phyloP scores from a whole-genome alignment of 2,329 filamentous ascomycete species.

The Truncatella angustata region DNA sequence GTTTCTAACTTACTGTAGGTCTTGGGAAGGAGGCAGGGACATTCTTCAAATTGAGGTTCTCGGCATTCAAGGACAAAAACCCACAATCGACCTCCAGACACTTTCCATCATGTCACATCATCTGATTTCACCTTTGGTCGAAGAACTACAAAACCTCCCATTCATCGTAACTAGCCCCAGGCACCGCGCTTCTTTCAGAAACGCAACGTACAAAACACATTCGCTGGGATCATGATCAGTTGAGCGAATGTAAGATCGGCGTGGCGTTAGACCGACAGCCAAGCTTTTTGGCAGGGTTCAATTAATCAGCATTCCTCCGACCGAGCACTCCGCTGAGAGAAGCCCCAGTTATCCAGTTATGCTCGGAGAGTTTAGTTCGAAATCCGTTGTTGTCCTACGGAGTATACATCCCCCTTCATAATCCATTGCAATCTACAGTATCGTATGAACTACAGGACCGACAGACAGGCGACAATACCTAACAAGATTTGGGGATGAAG shows the following conservation, averaged over 20 bases:
- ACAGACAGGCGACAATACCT: no score
- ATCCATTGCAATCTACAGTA: no score
- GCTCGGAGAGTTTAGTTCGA: neutral
- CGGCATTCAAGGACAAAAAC: no score
- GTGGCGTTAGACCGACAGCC: constrained; percentile 9
- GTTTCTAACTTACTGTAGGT: neutral
- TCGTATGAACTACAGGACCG: no score
- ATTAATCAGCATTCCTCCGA: constrained; percentile 9
- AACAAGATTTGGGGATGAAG: neutral
- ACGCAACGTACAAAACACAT: constrained; percentile 1
- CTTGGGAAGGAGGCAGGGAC: neutral
- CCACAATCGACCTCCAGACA: neutral
- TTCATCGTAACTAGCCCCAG: no score
- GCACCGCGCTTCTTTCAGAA: neutral
- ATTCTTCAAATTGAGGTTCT: no score
- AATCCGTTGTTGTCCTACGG: neutral
- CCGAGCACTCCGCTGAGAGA: neutral
- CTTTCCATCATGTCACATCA: no score
- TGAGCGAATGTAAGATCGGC: constrained; percentile 11
- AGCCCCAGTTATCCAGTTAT: neutral
- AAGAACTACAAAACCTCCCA: no score
- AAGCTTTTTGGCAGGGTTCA: constrained; percentile 9
- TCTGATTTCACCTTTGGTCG: neutral
- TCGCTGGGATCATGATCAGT: constrained; percentile 2
- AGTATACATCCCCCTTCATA: neutral